A percentile compares a stretch with the other conserved stretches of the same genome.
phyloP scores from a whole-genome alignment of 1,284 basidiomycete genomes.

The Fomitopsis betulina region DNA sequence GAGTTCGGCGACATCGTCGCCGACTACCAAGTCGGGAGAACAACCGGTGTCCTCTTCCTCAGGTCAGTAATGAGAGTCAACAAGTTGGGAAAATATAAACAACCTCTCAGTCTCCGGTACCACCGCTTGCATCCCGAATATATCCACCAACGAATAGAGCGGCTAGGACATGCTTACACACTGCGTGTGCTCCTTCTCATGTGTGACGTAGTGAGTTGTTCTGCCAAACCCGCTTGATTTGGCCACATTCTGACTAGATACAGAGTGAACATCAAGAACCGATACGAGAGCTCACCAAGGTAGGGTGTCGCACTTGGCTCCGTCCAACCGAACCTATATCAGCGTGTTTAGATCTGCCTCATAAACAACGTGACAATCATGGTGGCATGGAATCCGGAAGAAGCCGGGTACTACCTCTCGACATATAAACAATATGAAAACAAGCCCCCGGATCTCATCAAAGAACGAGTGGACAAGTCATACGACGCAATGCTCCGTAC shows the following conservation, averaged over 20 bases:
- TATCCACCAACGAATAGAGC: conserved; percentile 86
- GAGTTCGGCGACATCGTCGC: conserved; percentile 93
- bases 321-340: neutral
- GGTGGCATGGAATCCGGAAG: conserved; percentile 87
- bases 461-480: conserved; percentile 88
- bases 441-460: conserved; percentile 91
- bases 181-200: conserved; percentile 86
- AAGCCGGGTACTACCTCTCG: conserved; percentile 88
- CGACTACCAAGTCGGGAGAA: conserved; percentile 96
- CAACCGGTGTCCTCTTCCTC: conserved; percentile 88
- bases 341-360: conserved; percentile 58
- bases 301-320: neutral
- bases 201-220: conserved; percentile 84
- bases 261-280: conserved; percentile 89
- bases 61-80: conserved; percentile 46
- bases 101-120: conserved; percentile 74
- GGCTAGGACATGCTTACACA: conserved; percentile 77
- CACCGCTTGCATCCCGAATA: conserved; percentile 98
- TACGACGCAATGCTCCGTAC: conserved; percentile 80
- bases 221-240: neutral
- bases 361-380: conserved; percentile 93
- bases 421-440: conserved; percentile 94
- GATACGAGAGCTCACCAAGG: conserved; percentile 91
- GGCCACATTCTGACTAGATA: neutral
- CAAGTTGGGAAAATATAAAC: neutral